Percentiles rank a stretch among this genome's conserved stretches.
These are phyloP conservation scores for Thielaviopsis punctulata DNA, from an alignment of 2,329 filamentous ascomycete genomes.

Conservation along the genomic window DNA sequence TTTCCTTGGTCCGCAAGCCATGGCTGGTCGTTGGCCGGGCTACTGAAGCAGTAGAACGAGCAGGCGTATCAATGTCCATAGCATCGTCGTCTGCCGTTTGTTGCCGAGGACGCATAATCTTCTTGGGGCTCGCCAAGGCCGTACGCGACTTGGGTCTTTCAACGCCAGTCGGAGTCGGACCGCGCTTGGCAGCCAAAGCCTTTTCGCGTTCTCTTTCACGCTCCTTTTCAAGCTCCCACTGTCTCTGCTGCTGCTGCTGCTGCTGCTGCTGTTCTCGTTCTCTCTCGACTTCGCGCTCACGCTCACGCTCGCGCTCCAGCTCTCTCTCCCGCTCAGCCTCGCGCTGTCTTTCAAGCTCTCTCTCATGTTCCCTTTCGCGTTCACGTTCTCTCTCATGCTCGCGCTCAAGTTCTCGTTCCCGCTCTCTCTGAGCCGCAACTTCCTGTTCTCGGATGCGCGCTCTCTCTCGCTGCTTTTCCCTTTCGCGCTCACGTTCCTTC, in stretches of 20 bases:
- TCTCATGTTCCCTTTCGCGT: background rate
- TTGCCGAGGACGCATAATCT: slow-evolving; percentile 27
- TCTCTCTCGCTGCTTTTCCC: slow-evolving; percentile 13
- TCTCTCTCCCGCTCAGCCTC: slow-evolving; percentile 12
- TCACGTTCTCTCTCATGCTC: slow-evolving; percentile 1
- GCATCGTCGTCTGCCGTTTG: slow-evolving; percentile 27
- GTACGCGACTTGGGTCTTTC: slow-evolving; percentile 9
- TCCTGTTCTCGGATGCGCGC: slow-evolving; percentile 7
- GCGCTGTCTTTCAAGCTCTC: background rate
- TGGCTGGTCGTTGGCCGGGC: slow-evolving; percentile 8
- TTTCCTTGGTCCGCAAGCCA: slow-evolving; percentile 23
- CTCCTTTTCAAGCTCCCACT: slow-evolving; percentile 1
- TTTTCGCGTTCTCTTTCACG: slow-evolving; percentile 2
- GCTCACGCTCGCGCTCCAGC: slow-evolving; percentile 13
- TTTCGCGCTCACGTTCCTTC: slow-evolving; percentile 17
- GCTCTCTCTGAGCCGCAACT: slow-evolving; percentile 4
- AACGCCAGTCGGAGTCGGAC: background rate
- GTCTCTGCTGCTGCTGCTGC: slow-evolving; percentile 1
- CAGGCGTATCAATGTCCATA: slow-evolving; percentile 35
- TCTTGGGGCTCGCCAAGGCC: slow-evolving; percentile 9
- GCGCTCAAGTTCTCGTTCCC: background rate
- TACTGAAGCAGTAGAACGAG: slow-evolving; percentile 1
- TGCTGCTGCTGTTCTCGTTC: slow-evolving; percentile 13
- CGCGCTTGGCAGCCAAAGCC: slow-evolving; percentile 1
- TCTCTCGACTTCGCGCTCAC: slow-evolving; percentile 14